Conservation (phyloP, 495 filamentous ascomycete species). For the Sordaria brevicollis region DNA sequence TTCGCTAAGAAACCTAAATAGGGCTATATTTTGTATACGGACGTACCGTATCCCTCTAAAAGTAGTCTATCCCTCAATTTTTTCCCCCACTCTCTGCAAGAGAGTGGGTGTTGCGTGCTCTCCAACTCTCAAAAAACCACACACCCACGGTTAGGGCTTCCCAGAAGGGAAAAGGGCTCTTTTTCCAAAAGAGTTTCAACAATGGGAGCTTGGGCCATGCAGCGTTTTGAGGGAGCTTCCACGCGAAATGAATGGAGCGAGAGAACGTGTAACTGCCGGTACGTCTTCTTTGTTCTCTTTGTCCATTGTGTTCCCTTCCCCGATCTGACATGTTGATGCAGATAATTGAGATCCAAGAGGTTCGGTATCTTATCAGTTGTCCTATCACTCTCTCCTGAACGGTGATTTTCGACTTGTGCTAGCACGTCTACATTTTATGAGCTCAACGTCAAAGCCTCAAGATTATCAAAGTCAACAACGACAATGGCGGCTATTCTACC, state of each 20-base stretch:
- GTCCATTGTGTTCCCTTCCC: background rate
- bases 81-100: too few species aligned
- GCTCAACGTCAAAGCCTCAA: constrained; percentile 10
- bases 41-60: too few species aligned
- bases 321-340: background rate
- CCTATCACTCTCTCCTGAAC: background rate
- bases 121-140: too few species aligned
- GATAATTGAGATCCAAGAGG: background rate
- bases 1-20: too few species aligned
- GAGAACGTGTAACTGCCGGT: background rate
- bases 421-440: constrained; percentile 7
- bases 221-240: background rate
- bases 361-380: background rate
- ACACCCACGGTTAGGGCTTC: too few species aligned
- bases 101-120: too few species aligned
- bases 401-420: constrained; percentile 6
- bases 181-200: background rate
- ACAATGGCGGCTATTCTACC: background rate
- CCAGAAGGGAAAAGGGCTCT: background rate
- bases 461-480: background rate
- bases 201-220: background rate
- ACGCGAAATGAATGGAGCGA: background rate
- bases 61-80: too few species aligned
- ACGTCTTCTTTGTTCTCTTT: background rate
- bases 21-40: too few species aligned